Evolutionary conservation across 805 yeast genomes (phyloP).

Genomic region (Ogataea nakhonphanomensis): DNA sequence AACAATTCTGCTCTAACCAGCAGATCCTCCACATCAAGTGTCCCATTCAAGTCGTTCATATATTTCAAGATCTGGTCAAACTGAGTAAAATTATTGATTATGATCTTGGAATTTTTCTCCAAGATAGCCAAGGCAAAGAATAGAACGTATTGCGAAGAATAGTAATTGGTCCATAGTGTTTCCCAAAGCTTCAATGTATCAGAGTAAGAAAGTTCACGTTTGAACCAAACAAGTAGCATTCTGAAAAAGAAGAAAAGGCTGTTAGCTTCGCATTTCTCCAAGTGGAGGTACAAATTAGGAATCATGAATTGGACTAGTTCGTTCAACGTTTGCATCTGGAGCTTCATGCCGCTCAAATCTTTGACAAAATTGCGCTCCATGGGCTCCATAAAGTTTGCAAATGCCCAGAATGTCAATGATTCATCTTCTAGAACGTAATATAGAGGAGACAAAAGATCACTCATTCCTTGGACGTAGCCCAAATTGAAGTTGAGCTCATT

Average conservation of each 20-base stretch:
- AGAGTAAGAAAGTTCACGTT: constrained; percentile 81
- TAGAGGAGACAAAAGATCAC: constrained; percentile 84
- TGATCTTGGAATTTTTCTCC: constrained; percentile 78
- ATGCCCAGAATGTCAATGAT: constrained; percentile 81
- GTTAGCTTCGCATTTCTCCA: constrained; percentile 82
- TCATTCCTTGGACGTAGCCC: constrained; percentile 98
- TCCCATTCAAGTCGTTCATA: constrained; percentile 83
- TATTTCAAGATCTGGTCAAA: constrained; percentile 92
- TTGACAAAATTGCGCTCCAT: constrained; percentile 93
- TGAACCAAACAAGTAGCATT: constrained; percentile 93
- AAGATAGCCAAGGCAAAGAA: constrained; percentile 87
- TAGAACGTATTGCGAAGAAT: constrained; percentile 82
- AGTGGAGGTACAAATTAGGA: constrained; percentile 77
- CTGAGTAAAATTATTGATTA: constrained; percentile 65
- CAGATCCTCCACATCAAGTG: constrained; percentile 69
- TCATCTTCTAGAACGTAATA: constrained; percentile 69
- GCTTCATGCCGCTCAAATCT: constrained; percentile 90
- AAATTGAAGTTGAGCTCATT: constrained; percentile 78
- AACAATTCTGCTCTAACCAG: constrained; percentile 81
- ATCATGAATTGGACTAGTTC: constrained; percentile 87
- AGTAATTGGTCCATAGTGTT: constrained; percentile 81
- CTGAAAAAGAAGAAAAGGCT: constrained; percentile 92
- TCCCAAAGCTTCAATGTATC: constrained; percentile 88
- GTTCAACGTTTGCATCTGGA: constrained; percentile 78
- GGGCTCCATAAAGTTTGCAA: constrained; percentile 81